Evolutionary conservation across 2,329 filamentous ascomycete species (phyloP).

Genomic region (Neurospora crassa): DNA sequence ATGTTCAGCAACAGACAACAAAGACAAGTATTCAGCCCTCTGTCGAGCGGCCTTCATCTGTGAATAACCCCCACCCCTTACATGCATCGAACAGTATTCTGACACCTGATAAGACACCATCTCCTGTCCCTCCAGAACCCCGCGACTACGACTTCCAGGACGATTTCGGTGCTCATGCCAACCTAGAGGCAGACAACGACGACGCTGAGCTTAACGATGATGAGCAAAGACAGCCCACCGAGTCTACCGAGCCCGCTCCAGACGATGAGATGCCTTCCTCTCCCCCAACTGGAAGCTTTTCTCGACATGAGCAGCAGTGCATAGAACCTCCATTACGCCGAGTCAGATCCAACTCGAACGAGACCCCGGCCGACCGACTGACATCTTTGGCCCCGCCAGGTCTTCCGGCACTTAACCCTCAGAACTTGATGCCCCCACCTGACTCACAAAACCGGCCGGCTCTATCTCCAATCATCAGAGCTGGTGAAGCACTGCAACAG

Average conservation of each 20-base stretch:
- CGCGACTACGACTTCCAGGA: conserved; percentile 4
- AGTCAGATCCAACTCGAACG: conserved; percentile 16
- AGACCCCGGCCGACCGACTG: conserved; percentile 17
- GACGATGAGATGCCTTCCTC: conserved; percentile 25
- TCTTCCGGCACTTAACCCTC: conserved; percentile 7
- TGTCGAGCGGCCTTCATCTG: conserved; percentile 21
- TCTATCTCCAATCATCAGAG: conserved; percentile 49
- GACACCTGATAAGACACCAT: conserved; percentile 43
- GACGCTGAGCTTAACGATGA: conserved; percentile 1
- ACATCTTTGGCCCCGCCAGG: conserved; percentile 12
- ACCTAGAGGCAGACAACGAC: not conserved
- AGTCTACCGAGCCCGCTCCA: conserved; percentile 8
- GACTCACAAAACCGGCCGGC: conserved; percentile 30
- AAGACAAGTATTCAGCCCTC: conserved; percentile 18
- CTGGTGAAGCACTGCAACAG: conserved; percentile 45
- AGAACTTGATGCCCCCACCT: conserved; percentile 16
- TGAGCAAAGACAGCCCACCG: conserved; percentile 1
- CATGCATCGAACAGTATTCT: conserved; percentile 36
- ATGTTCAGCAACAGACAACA: conserved; percentile 1
- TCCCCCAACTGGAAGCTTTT: conserved; percentile 20
- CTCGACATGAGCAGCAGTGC: conserved; percentile 1
- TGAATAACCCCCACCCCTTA: conserved; percentile 25
- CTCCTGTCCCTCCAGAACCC: conserved; percentile 21
- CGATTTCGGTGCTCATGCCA: conserved; percentile 1
- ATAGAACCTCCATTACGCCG: conserved; percentile 11